Evolutionary conservation across 768 basidiomycete species (phyloP), one percentile per base, ranked within the genome.

Genomic region (Suillus weaverae): DNA sequence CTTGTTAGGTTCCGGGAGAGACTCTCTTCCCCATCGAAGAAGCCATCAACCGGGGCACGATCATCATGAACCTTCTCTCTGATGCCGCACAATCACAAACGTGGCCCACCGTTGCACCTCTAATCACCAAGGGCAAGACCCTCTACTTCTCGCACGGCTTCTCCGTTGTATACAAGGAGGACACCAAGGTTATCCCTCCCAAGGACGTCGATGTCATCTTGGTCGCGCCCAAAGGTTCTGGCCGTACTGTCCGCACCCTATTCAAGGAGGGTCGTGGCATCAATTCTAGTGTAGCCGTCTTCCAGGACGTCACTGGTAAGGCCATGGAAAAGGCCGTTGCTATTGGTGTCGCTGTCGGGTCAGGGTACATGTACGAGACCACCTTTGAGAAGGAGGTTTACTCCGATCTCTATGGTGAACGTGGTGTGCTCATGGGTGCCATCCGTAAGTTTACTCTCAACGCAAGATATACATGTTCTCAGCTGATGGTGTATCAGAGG

Each of bases 91-190:
- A 99, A 82, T 95, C 94, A 18, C 87, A 91, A 78, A 98, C 96
- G 38, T 99, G 97, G 97, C 83, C 90, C 51, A 81, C 85, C 61
- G 70, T 99, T 71, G 90, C 88, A 51, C 97, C 97, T 63, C 89
- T 98, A 73, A 96, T 99, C 83, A 99, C 95, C 79, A 94, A 96
- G 86, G 97, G 94, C 82, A 99, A 99, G 86, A 99, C 97, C 26
- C 91, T 99, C 68, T 99, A 99, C 89, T 99, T 99, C 85, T 95
- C 97, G 6, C 97, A 99, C 78, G 97, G 97, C 74, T 99, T 99
- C 90, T 99, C 97, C 68, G 87, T 99, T 69, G 95, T 99, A 62
- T 99, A 90, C 89, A 94, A 96, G 85, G 88, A 99, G 9, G 94
- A 97, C 79, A 99, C 97, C 70, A 85, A 96, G 63, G 95, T 99